A percentile compares a stretch with the other conserved stretches of the same genome.
Conservation (phyloP, 139 green algal species). For the Chlorella sp. region DNA sequence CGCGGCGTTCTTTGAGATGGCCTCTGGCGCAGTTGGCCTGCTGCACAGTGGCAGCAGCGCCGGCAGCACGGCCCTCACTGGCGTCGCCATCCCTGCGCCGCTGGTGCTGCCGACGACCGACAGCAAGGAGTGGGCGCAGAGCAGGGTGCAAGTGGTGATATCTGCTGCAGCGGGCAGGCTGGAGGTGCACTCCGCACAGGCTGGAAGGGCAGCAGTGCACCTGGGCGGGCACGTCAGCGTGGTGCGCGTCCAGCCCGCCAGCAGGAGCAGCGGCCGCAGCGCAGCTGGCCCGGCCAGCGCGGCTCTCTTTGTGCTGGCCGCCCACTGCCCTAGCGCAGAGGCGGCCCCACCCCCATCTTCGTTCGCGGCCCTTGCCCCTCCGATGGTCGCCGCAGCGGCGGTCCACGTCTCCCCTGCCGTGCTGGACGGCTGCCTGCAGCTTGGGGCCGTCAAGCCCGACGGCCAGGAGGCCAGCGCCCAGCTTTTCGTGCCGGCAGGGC, state of each 20-base stretch:
- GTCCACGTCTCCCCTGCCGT: constrained; percentile 30
- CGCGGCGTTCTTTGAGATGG: constrained; percentile 37
- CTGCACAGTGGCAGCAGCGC: constrained; percentile 1
- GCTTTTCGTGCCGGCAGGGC: constrained; percentile 32
- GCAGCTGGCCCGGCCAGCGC: not conserved
- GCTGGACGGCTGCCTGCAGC: constrained; percentile 38
- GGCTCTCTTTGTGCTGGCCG: too few relatives aligned
- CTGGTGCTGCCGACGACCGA: constrained; percentile 28
- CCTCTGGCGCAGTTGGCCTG: not conserved
- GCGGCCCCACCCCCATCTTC: too few relatives aligned
- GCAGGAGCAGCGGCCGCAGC: not conserved
- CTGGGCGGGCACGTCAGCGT: not conserved
- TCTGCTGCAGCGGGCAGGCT: constrained; percentile 16
- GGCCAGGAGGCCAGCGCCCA: not conserved
- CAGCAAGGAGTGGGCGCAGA: not conserved
- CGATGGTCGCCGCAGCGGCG: not conserved
- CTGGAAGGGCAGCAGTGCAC: not conserved
- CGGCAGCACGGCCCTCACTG: not conserved
- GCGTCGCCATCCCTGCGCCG: constrained; percentile 23
- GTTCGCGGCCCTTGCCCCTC: not conserved
- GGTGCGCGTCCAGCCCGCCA: not conserved
- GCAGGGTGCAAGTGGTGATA: constrained; percentile 1
- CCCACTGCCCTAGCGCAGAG: too few relatives aligned
- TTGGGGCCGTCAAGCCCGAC: constrained; percentile 21
- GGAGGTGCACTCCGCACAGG: constrained; percentile 6